Percentiles rank a stretch among this genome's conserved stretches.
Evolutionary conservation across 2,329 filamentous ascomycete species (phyloP).

Genomic region (Colletotrichum australisinense): DNA sequence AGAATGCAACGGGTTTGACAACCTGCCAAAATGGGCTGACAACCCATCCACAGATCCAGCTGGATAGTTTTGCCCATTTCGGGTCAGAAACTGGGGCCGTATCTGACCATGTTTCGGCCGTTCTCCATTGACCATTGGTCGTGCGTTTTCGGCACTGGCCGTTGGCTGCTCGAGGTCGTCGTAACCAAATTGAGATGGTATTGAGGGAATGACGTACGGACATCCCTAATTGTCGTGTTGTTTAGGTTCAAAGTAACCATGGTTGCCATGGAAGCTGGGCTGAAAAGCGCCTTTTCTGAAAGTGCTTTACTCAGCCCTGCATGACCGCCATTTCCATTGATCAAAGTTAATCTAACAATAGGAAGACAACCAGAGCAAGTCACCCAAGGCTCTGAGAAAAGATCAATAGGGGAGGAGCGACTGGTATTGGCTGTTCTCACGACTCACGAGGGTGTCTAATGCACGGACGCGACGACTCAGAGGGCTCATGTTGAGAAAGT

Average conservation of each 20-base stretch:
- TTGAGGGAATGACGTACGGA: background rate
- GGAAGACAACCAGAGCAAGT: no score
- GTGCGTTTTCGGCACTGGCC: background rate
- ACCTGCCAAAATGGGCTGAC: conserved; percentile 30
- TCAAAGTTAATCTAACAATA: background rate
- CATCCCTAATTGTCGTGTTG: background rate
- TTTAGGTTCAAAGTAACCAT: background rate
- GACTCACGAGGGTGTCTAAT: no score
- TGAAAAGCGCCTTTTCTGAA: background rate
- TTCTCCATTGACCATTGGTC: background rate
- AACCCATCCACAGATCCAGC: conserved; percentile 3
- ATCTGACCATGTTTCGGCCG: background rate
- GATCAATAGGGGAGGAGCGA: no score
- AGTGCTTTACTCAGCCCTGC: background rate
- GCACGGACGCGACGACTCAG: no score
- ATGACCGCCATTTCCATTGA: background rate
- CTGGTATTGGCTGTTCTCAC: no score
- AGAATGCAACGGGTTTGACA: conserved; percentile 2
- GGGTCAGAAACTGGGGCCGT: background rate
- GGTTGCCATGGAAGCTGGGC: background rate
- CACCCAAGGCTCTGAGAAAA: no score
- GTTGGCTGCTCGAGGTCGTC: background rate
- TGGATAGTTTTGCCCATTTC: background rate
- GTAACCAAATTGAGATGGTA: background rate
- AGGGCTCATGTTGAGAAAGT: no score